Base-by-base conservation (phyloP, 2,329 filamentous ascomycete genomes). In the Botrytis squamosa region DNA sequence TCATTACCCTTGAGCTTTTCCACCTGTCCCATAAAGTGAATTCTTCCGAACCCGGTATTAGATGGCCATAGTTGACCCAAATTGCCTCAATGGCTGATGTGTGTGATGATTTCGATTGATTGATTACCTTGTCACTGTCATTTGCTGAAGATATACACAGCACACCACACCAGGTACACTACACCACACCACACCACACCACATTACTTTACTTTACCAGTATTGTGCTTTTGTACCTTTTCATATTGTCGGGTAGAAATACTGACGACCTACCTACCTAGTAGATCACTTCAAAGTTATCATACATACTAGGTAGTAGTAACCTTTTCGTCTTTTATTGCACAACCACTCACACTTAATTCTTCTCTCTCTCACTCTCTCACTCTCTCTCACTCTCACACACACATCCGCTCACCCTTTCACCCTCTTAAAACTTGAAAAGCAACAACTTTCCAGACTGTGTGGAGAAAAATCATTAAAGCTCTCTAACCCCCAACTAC, bases 131-230 rank as follows among this genome's bases (percentile, higher is more conserved):
- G 65, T 29, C 36, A 10, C 36, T 68, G 16, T 68, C 49, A 68
- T 55, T 67, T 67, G 65, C 46, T 55, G 65, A 67, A 67, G 46
- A 67, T 55, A 67, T 67, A 67, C 63, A 46, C n/a, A 65, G 29
- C 29, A 29, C 25, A 55, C 25, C 14, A 55, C 49, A 55, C 49
- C 4, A 33, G 33, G 33, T 33, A 16, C 36, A 38, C 40, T 16
- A 42, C 40, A 42, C 14, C 14, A 55, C 49, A 55, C 49, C 4
- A 33, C 36, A 38, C 33, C 33, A n/a, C 46, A 49, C 46, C 3
- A 49, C 46, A 49, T 25, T 6, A 57, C 40, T 12, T 33, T 38
- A 68, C 49, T 25, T 42, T 33, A 42, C 36, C 65, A 57, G n/a
- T 33, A 57, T 46, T 36, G 29, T 71, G 40, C 69, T 63, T 64